Percentiles rank a stretch among this genome's conserved stretches.
These are phyloP conservation scores for Colletotrichum sp. DNA, from an alignment of 2,329 filamentous ascomycete genomes.

Conservation along the genomic window DNA sequence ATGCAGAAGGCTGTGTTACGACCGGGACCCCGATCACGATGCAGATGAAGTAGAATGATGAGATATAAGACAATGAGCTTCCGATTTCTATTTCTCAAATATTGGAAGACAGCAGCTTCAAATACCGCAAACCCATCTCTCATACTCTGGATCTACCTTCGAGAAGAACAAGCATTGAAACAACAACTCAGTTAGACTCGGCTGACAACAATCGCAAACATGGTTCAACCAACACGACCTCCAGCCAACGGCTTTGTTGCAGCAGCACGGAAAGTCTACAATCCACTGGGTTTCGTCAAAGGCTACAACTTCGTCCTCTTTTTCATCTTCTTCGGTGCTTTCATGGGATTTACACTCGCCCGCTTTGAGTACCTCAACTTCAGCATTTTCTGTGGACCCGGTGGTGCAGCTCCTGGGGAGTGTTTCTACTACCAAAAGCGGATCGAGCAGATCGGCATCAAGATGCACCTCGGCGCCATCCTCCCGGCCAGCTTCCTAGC, in stretches of 20 bases:
- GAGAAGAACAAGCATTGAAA: neutral
- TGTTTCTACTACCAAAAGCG: constrained; percentile 38
- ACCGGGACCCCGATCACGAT: neutral
- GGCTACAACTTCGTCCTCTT: constrained; percentile 63
- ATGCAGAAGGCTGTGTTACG: neutral
- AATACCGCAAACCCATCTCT: neutral
- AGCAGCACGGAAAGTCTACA: constrained; percentile 37
- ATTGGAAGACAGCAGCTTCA: neutral
- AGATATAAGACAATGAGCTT: neutral
- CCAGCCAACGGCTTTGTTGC: constrained; percentile 25
- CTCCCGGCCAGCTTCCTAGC: constrained; percentile 49
- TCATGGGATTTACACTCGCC: constrained; percentile 53
- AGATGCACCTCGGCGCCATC: constrained; percentile 48
- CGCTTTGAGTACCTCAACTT: constrained; percentile 53
- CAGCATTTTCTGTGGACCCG: constrained; percentile 14
- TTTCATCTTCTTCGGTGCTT: constrained; percentile 48
- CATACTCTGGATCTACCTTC: neutral
- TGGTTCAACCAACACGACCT: constrained; percentile 7
- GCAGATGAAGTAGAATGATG: neutral
- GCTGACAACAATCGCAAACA: neutral
- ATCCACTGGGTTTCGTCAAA: constrained; percentile 58
- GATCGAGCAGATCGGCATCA: constrained; percentile 42
- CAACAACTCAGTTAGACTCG: neutral
- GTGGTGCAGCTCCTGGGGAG: constrained; percentile 38
- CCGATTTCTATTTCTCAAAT: neutral